Base-by-base conservation (phyloP, 1,284 basidiomycete species). In the Ganoderma leucocontextum region DNA sequence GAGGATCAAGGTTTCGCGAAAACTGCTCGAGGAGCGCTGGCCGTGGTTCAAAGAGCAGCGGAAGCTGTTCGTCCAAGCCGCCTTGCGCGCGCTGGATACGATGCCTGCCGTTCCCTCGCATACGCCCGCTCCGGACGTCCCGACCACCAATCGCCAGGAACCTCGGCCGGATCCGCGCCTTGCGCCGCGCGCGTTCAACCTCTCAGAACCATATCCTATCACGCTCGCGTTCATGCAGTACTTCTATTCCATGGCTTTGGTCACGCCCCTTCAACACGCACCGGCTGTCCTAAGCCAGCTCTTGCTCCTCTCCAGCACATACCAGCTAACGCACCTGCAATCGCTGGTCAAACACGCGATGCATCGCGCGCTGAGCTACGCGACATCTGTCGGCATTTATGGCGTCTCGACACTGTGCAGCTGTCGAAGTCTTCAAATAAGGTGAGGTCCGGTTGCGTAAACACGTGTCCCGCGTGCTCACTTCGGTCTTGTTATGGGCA, bases 351-450 rank as follows among this genome's bases (percentile, higher is more conserved):
- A 93, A 72, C 96, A 99, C 79, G 95, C 95, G 0, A 94, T 98
- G 88, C 97, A 99, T 77, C 88, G 91, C 41, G 89, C 93, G 19
- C 81, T 98, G 33, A 93, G 92, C 52, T 93, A 94, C 71, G 87
- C 90, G 9, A 94, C 92, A 9, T 94, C 94, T 15, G 93, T 97
- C 10, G 94, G 93, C 52, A 92, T 98, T 35, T 97, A 97, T 78
- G 96, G 97, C 78, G 95, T 97, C 7, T 95, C 96, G 6, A 96
- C 95, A 1, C 83, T 98, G 10, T 96, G 95, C 77, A 94, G 90
- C 74, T 94, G 93, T 79, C 89, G 94, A 73, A 93, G 92, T 75
- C 82, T 98, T 64, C 95, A 97, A 77, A 95, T 97, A 73, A 86
- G 95, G 88, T 91, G 75, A 68, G 90, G 81, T 22, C 22, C 38